Conservation (phyloP, 1,284 basidiomycete species). For the Rhodotorula mucilaginosa region DNA sequence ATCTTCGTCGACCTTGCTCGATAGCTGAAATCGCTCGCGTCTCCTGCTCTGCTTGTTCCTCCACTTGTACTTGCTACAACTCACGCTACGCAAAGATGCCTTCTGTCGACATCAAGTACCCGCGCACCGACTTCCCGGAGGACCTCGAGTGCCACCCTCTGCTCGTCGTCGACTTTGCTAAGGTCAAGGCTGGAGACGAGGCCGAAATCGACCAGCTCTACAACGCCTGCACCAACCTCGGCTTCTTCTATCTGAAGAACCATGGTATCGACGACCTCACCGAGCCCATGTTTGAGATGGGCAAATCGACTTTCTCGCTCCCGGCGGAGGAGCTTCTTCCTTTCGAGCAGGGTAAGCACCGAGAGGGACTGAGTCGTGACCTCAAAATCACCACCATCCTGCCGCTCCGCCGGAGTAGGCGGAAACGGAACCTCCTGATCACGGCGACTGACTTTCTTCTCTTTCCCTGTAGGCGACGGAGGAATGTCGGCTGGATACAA, state of each 20-base stretch:
- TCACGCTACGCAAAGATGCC: neutral
- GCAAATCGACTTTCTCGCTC: slow-evolving; percentile 59
- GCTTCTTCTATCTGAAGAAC: slow-evolving; percentile 52
- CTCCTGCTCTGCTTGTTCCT: neutral
- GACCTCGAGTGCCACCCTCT: slow-evolving; percentile 57
- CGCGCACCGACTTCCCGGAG: slow-evolving; percentile 53
- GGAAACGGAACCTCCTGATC: too few species aligned
- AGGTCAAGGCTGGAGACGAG: slow-evolving; percentile 48
- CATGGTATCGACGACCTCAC: slow-evolving; percentile 56
- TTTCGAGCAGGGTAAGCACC: slow-evolving; percentile 58
- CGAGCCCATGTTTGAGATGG: slow-evolving; percentile 62
- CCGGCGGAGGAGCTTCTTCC: slow-evolving; percentile 63
- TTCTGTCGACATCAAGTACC: slow-evolving; percentile 3
- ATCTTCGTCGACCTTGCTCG: neutral
- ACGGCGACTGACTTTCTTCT: too few species aligned
- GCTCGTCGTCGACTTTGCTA: slow-evolving; percentile 57
- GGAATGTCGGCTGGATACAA: slow-evolving; percentile 61
- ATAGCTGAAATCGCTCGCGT: neutral
- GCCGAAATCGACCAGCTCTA: slow-evolving; percentile 34
- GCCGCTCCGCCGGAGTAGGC: too few species aligned
- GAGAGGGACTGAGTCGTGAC: too few species aligned
- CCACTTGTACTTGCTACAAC: neutral
- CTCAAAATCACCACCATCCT: too few species aligned
- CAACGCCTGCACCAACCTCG: slow-evolving; percentile 34
- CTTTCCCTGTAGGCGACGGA: slow-evolving; percentile 51